These are phyloP conservation scores for Phaeotremella skinneri DNA, from an alignment of 768 basidiomycete species.

Conservation along the genomic window DNA sequence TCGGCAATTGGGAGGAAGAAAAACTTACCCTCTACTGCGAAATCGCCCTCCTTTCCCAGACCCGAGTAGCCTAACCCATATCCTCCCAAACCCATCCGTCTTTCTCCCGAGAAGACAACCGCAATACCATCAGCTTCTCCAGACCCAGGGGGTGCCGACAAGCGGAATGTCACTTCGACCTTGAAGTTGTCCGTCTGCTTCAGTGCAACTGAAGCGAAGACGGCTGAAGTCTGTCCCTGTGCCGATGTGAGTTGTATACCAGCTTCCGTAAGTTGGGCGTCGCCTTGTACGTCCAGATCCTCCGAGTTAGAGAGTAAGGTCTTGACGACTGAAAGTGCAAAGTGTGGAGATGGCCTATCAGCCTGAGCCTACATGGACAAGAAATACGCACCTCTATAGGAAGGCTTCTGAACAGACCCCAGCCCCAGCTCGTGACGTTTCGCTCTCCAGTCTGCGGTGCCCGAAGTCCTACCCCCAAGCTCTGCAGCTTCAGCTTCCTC, in stretches of 20 bases:
- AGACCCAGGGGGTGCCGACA: constrained; percentile 20
- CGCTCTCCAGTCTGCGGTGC: constrained; percentile 51
- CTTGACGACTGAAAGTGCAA: constrained; percentile 11
- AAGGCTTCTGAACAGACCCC: constrained; percentile 3
- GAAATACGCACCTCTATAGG: constrained; percentile 14
- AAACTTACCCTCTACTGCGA: constrained; percentile 46
- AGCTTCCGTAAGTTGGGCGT: constrained; percentile 13
- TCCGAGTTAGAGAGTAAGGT: constrained; percentile 8
- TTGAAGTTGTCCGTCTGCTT: constrained; percentile 17
- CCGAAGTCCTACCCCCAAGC: constrained; percentile 46
- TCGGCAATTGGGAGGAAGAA: not conserved
- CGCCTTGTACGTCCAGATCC: constrained; percentile 20
- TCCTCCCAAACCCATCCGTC: constrained; percentile 30
- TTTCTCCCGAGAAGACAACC: constrained; percentile 26
- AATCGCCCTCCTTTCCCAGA: constrained; percentile 42
- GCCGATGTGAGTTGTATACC: constrained; percentile 25
- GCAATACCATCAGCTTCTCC: constrained; percentile 50
- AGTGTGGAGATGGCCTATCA: not conserved
- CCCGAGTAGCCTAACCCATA: constrained; percentile 47
- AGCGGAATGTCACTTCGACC: constrained; percentile 25
- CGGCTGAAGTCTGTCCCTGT: constrained; percentile 31
- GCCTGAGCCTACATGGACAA: not conserved
- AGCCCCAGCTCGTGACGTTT: constrained; percentile 47
- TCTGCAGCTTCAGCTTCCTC: constrained; percentile 29
- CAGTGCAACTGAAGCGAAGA: constrained; percentile 19